Evolutionary conservation across 1,139 yeast genomes (phyloP), one percentile per base, ranked within the genome.

Genomic region (Kodamaea fungicola): DNA sequence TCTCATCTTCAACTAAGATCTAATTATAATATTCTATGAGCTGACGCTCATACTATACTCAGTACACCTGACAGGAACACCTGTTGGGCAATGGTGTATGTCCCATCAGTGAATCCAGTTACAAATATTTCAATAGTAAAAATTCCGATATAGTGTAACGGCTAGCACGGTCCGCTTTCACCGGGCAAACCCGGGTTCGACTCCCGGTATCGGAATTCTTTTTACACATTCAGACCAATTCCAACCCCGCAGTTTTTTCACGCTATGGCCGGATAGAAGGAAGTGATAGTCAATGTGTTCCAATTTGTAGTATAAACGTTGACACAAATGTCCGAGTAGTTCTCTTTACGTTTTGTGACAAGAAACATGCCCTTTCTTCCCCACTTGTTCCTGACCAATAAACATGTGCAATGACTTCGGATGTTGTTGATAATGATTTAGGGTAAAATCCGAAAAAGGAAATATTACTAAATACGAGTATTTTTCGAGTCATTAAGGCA

Each of bases 141-240:
- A 8, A 22, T 30, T 78, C 83, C 83, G 83, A 77, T 78, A 73
- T 78, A 74, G 84, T 78, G 84, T 78, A 78, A 77, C 81, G 85
- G 85, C 79, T 78, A 79, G 80, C 84, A 79, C 83, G 82, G 83
- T 77, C 74, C 83, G 81, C 83, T 78, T 76, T 78, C 83, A 78
- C 83, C 81, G 83, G 74, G 83, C 83, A 78, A 71, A 75, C 81
- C 84, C 79, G 84, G 83, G 84, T 78, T 78, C 84, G 81, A 78
- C 80, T 78, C 84, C 84, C 84, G 79, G 84, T 73, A 77, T 76
- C 83, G 84, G 83, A 78, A 23, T n/a, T 23, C 6, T 23, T 23
- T 23, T 16, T 16, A 5, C 19, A 16, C 19, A 16, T 16, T 16
- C 5, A 16, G 5, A 16, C 19, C 19, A 16, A 4, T 4, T 16